These are phyloP conservation scores for Syzygium syzygioides DNA, from an alignment of 441 rosid genomes.

Conservation along the genomic window DNA sequence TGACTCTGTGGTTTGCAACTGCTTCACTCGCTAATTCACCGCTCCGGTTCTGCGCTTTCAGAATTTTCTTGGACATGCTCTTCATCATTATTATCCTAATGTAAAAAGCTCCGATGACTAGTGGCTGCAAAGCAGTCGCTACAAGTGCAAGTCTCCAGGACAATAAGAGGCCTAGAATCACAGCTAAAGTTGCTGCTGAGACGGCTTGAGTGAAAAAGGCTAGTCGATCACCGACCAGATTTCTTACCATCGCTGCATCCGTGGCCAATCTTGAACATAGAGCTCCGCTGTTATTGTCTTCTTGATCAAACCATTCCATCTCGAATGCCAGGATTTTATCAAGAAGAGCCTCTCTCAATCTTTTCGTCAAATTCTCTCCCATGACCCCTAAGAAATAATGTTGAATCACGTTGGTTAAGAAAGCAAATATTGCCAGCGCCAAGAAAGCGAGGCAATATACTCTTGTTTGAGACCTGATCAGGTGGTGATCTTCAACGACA, in stretches of 20 bases:
- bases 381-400: conserved; percentile 20
- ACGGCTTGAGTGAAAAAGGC: not conserved
- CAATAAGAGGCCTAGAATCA: not conserved
- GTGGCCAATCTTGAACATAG: conserved; percentile 15
- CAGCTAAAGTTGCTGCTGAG: conserved; percentile 1
- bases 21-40: conserved; percentile 14
- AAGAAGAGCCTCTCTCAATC: conserved; percentile 14
- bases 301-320: conserved; percentile 24
- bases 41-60: conserved; percentile 9
- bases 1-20: conserved; percentile 4
- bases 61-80: conserved; percentile 1
- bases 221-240: not conserved
- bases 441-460: conserved; percentile 12
- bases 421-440: conserved; percentile 1
- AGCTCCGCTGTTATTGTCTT: conserved; percentile 14
- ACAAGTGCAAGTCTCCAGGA: conserved; percentile 5
- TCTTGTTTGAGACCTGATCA: conserved; percentile 4
- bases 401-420: conserved; percentile 15
- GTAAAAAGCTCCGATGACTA: not conserved
- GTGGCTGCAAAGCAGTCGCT: conserved; percentile 1
- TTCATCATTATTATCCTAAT: not conserved
- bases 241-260: conserved; percentile 8
- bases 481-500: conserved; percentile 1
- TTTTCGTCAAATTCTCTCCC: conserved; percentile 17
- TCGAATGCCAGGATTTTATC: conserved; percentile 17